Evolutionary conservation across 2,329 filamentous ascomycete genomes (phyloP), one percentile per base, ranked within the genome.

Genomic region (Phialemonium atrogriseum): DNA sequence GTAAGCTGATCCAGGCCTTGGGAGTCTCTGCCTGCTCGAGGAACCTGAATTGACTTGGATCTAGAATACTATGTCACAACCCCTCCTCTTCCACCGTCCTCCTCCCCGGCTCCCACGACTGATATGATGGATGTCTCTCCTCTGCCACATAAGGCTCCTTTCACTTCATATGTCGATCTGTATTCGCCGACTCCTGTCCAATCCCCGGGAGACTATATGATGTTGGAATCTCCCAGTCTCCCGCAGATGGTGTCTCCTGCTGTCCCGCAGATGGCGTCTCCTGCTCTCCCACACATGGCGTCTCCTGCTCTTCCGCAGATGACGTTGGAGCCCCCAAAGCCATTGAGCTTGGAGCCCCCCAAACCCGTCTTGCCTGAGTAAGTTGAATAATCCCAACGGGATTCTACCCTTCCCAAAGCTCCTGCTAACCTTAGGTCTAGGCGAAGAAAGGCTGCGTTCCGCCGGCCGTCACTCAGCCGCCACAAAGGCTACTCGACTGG

Each of bases 71-170:
- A 73, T 49, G 74, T 85, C 47, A 93, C 82, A 21, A 94, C 88
- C 22, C 87, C 91, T 37, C 84, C 86, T 25, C 67, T 94, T 32
- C 79, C 77, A 14, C 37, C 61, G 3, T 83, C 85, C 2, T 95
- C 88, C 6, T 94, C 89, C 26, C 87, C 88, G 6, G 76, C 74
- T 34, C 71, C 72, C 21, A 59, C 68, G 33, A 71, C 74, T 38
- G 87, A 94, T 55, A 68, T 77, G 34, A 94, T 96, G 86, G 88
- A 96, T 51, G 79, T 95, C 56, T 95, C 89, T 26, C 89, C 91
- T 23, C 62, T 96, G 24, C 88, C 87, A 38, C 86, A 94, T 65
- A 95, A 94, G 65, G 66, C 72, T 18, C 71, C 82, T 10, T 87
- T 77, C 49, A 59, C 68, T 59, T 56, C 68, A 18, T 70, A 81